These are phyloP conservation scores for Wickerhamiella allomyrinae DNA, from an alignment of 805 yeast species.

Conservation along the genomic window DNA sequence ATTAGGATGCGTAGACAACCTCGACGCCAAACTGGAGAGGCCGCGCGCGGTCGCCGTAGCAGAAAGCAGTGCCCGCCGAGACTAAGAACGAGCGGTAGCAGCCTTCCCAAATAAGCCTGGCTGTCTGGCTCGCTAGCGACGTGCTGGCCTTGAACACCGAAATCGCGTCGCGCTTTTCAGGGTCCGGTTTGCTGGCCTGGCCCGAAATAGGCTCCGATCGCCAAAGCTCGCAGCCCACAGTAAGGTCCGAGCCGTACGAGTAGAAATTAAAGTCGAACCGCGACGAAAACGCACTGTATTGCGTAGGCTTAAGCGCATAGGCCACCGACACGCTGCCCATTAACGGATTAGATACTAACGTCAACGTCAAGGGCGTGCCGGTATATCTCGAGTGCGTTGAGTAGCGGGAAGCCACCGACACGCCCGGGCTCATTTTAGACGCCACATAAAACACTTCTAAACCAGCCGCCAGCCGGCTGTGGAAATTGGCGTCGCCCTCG, in stretches of 20 bases:
- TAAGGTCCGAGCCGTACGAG: slow-evolving; percentile 76
- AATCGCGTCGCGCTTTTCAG: slow-evolving; percentile 19
- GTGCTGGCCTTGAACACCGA: slow-evolving; percentile 65
- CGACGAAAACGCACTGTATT: slow-evolving; percentile 60
- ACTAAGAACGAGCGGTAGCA: slow-evolving; percentile 64
- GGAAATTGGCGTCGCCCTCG: slow-evolving; percentile 9
- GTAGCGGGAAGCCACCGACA: slow-evolving; percentile 74
- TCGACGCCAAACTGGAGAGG: slow-evolving; percentile 16
- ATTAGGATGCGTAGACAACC: slow-evolving; percentile 11
- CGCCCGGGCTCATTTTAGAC: slow-evolving; percentile 70
- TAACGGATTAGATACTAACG: slow-evolving; percentile 75
- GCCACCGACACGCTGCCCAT: slow-evolving; percentile 81
- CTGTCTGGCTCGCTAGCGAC: slow-evolving; percentile 44
- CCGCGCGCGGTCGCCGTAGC: slow-evolving; percentile 14
- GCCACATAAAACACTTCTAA: slow-evolving; percentile 84
- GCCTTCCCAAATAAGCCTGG: slow-evolving; percentile 78
- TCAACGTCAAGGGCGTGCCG: slow-evolving; percentile 79
- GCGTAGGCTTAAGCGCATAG: slow-evolving; percentile 67
- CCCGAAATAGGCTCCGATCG: slow-evolving; percentile 26
- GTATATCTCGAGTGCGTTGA: slow-evolving; percentile 74
- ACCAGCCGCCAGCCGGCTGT: slow-evolving; percentile 58
- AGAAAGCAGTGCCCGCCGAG: slow-evolving; percentile 44
- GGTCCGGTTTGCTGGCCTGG: not conserved
- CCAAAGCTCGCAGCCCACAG: slow-evolving; percentile 79
- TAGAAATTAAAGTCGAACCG: slow-evolving; percentile 80